A percentile compares a stretch with the other conserved stretches of the same genome.
These are phyloP conservation scores for Aspergillus sclerotiicarbonarius DNA, from an alignment of 495 filamentous ascomycete species.

Conservation along the genomic window DNA sequence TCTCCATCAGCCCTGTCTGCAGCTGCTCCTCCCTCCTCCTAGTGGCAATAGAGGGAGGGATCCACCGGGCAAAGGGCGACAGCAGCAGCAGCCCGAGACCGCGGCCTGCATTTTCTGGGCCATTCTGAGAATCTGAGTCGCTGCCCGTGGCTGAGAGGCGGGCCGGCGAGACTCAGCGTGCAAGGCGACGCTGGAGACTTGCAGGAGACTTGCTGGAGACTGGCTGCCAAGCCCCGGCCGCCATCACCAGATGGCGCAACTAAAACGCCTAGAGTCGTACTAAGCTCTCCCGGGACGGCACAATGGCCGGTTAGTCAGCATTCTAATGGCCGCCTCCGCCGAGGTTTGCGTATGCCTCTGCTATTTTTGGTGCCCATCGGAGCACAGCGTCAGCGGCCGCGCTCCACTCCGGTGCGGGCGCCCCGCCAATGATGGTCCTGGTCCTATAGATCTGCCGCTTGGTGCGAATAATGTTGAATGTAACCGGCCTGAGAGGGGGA, in stretches of 20 bases:
- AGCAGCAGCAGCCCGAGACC: conserved; percentile 5
- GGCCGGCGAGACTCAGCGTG: conserved; percentile 8
- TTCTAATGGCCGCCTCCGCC: background rate
- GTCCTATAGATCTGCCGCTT: conserved; percentile 4
- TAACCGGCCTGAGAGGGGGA: background rate
- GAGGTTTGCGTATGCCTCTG: conserved; percentile 27
- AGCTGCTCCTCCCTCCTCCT: conserved; percentile 3
- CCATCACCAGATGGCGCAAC: background rate
- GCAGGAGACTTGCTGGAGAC: too few species aligned
- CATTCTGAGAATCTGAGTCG: conserved; percentile 1
- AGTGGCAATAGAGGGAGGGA: conserved; percentile 11
- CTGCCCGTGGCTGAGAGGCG: conserved; percentile 4
- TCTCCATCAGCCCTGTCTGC: conserved; percentile 19
- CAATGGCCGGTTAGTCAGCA: background rate
- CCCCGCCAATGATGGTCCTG: conserved; percentile 7
- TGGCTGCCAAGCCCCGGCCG: background rate
- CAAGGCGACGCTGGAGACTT: background rate
- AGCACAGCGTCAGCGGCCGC: conserved; percentile 10
- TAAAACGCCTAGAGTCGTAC: background rate
- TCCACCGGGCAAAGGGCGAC: conserved; percentile 15
- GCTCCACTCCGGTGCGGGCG: background rate
- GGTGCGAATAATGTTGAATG: background rate
- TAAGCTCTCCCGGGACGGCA: background rate
- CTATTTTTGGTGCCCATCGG: conserved; percentile 21
- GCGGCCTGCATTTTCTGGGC: conserved; percentile 7